Evolutionary conservation across 495 filamentous ascomycete species (phyloP).

Genomic region (Chaetomium fimeti): DNA sequence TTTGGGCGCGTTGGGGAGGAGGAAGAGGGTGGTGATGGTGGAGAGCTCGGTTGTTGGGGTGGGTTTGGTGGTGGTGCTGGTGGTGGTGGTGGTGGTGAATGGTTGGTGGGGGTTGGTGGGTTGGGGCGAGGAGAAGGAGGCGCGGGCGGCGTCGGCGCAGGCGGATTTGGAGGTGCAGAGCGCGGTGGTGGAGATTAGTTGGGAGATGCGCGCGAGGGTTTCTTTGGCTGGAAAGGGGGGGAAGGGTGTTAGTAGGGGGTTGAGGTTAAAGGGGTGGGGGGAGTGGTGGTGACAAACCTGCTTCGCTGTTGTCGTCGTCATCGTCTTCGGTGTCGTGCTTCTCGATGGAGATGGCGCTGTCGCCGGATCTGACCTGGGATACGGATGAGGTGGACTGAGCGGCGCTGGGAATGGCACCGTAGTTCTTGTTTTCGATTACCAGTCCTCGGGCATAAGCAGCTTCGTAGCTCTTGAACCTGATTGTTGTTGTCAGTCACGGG

Average conservation of each 20-base stretch:
- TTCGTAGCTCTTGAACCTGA: constrained; percentile 48
- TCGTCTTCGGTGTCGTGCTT: constrained; percentile 19
- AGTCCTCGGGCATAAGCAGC: constrained; percentile 32
- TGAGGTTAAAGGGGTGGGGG: background rate
- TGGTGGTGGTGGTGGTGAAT: background rate
- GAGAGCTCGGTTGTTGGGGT: constrained; percentile 32
- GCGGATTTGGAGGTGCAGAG: constrained; percentile 31
- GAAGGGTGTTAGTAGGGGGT: background rate
- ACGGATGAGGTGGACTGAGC: constrained; percentile 34
- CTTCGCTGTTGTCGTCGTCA: constrained; percentile 33
- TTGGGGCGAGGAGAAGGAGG: constrained; percentile 14
- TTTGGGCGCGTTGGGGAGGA: constrained; percentile 38
- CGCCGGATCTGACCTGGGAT: constrained; percentile 21
- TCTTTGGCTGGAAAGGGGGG: constrained; percentile 26
- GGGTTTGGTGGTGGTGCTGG: constrained; percentile 9
- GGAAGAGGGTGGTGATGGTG: constrained; percentile 40
- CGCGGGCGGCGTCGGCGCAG: constrained; percentile 21
- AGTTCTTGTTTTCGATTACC: constrained; percentile 29
- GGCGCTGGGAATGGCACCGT: constrained; percentile 28
- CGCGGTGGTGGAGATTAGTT: constrained; percentile 36
- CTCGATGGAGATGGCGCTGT: background rate
- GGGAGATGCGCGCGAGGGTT: constrained; percentile 38
- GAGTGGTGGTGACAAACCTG: constrained; percentile 25
- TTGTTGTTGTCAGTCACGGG: background rate
- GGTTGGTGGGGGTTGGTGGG: constrained; percentile 10